Conservation (phyloP, 139 green algal species). For the Parachlorella kessleri region DNA sequence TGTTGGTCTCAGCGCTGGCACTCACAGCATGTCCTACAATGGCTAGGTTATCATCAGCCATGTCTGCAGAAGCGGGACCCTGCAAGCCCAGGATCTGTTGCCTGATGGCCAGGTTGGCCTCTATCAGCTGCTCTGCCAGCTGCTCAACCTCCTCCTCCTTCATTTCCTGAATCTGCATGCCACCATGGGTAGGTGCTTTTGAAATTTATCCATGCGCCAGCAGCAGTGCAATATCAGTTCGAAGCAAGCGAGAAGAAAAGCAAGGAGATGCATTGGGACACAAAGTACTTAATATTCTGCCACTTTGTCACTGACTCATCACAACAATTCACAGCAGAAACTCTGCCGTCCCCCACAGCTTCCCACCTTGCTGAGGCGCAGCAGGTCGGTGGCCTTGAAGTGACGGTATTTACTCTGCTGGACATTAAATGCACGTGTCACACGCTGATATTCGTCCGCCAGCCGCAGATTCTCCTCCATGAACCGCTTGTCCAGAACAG, state of each 20-base stretch:
- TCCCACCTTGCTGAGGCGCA: slow-evolving; percentile 8
- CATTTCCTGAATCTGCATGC: slow-evolving; percentile 6
- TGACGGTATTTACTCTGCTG: slow-evolving; percentile 21
- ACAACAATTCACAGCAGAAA: neutral
- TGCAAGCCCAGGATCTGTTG: neutral
- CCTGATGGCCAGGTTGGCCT: slow-evolving; percentile 9
- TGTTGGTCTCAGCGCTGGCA: too few relatives aligned
- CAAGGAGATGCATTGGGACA: too few relatives aligned
- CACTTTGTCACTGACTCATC: neutral
- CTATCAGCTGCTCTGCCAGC: slow-evolving; percentile 23
- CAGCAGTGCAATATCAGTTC: too few relatives aligned
- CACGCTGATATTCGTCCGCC: slow-evolving; percentile 22
- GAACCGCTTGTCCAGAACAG: neutral
- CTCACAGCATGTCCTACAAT: too few relatives aligned
- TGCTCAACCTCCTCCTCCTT: slow-evolving; percentile 26
- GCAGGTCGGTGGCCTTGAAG: slow-evolving; percentile 24
- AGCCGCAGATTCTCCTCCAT: slow-evolving; percentile 8
- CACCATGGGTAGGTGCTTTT: slow-evolving; percentile 13
- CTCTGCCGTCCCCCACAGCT: neutral
- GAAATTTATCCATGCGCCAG: too few relatives aligned
- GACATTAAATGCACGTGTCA: slow-evolving; percentile 24
- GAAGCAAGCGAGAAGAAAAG: too few relatives aligned
- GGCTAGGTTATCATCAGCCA: too few relatives aligned
- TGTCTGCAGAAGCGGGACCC: too few relatives aligned
- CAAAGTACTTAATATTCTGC: too few relatives aligned